Evolutionary conservation across 2,329 filamentous ascomycete genomes (phyloP).

Genomic region (Sporothrix mexicana): DNA sequence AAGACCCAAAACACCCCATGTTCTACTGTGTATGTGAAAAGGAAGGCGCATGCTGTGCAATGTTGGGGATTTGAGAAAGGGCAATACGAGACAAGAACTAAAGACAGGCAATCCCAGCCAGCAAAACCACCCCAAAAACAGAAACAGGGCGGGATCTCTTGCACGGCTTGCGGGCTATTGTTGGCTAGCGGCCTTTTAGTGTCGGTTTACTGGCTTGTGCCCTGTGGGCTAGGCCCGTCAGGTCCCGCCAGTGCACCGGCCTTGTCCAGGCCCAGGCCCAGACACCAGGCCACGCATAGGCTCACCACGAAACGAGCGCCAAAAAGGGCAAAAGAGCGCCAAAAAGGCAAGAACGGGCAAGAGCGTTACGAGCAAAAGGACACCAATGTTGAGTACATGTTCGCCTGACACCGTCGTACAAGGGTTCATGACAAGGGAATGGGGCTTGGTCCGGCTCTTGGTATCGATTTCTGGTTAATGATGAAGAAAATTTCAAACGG

Average conservation of each 20-base stretch:
- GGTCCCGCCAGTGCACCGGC: background rate
- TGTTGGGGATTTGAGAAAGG: background rate
- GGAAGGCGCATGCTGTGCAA: background rate
- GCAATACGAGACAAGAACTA: background rate
- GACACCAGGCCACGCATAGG: background rate
- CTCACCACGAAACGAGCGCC: constrained; percentile 16
- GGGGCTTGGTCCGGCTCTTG: constrained; percentile 21
- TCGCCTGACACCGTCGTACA: background rate
- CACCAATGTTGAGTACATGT: background rate
- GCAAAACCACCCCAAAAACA: background rate
- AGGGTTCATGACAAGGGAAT: background rate
- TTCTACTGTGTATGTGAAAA: background rate
- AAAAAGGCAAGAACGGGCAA: background rate
- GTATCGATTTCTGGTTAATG: background rate
- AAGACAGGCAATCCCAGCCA: constrained; percentile 15
- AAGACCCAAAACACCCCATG: background rate
- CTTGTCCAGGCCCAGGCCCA: background rate
- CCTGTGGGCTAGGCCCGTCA: background rate
- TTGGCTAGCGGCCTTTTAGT: constrained; percentile 3
- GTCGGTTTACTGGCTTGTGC: constrained; percentile 7
- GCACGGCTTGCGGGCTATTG: constrained; percentile 1
- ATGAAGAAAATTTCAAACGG: background rate
- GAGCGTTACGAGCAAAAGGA: background rate
- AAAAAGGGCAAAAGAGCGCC: background rate
- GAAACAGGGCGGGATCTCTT: background rate